A percentile compares a stretch with the other conserved stretches of the same genome.
phyloP scores from a whole-genome alignment of 768 basidiomycete species.

The Rhizopogon sp. region DNA sequence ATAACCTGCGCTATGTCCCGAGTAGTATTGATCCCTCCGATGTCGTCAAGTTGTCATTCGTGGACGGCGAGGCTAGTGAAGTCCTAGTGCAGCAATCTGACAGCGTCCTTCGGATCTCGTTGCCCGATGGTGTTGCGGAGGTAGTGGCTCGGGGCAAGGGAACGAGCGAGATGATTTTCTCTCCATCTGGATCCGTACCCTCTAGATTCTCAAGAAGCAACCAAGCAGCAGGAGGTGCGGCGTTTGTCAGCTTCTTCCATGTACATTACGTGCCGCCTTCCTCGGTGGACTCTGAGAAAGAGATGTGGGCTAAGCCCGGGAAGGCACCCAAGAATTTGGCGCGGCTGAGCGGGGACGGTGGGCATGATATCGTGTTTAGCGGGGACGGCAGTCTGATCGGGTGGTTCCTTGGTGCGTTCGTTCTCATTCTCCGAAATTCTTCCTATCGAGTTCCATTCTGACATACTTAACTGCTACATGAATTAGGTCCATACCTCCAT shows the following conservation, averaged over 20 bases:
- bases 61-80: conserved; percentile 41
- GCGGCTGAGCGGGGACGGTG: conserved; percentile 67
- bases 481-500: conserved; percentile 58
- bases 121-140: conserved; percentile 39
- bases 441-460: neutral
- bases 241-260: conserved; percentile 68
- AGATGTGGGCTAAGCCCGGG: conserved; percentile 66
- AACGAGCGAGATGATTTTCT: conserved; percentile 52
- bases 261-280: conserved; percentile 51
- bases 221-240: conserved; percentile 35
- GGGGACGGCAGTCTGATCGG: conserved; percentile 60
- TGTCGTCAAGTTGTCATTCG: conserved; percentile 49
- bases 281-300: conserved; percentile 33
- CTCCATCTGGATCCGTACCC: conserved; percentile 16
- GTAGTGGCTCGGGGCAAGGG: conserved; percentile 51
- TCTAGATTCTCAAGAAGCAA: conserved; percentile 4
- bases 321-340: conserved; percentile 58
- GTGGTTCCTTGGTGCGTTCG: conserved; percentile 63
- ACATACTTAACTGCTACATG: conserved; percentile 5
- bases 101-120: conserved; percentile 45
- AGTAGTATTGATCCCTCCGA: conserved; percentile 41
- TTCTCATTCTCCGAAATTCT: neutral
- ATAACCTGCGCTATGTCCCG: conserved; percentile 45
- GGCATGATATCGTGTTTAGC: conserved; percentile 64
- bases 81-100: conserved; percentile 56